Conservation (phyloP, 495 filamentous ascomycete species). For the Penicillium alfredii region DNA sequence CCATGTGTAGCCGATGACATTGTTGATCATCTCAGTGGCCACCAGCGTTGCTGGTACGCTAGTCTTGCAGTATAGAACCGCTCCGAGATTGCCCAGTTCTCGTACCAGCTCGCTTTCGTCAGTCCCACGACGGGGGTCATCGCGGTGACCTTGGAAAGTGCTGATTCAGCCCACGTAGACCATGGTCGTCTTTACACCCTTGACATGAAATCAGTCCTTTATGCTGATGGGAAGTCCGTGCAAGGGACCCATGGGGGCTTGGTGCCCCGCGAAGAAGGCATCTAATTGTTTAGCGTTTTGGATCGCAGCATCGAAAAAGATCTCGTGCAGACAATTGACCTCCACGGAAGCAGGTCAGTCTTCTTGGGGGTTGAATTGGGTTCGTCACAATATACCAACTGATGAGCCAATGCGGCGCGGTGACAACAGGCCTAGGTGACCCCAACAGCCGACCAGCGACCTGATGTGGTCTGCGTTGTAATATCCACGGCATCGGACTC, state of each 20-base stretch:
- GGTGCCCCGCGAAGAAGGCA: constrained; percentile 43
- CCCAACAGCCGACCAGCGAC: constrained; percentile 42
- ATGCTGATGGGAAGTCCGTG: constrained; percentile 63
- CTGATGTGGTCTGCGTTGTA: constrained; percentile 38
- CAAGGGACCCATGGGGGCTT: constrained; percentile 48
- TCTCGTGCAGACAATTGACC: constrained; percentile 57
- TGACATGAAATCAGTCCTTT: constrained; percentile 68
- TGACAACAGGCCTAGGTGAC: constrained; percentile 54
- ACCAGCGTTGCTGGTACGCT: constrained; percentile 57
- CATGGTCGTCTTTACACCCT: constrained; percentile 59
- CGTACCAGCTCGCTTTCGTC: constrained; percentile 47
- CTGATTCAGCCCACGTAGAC: constrained; percentile 51
- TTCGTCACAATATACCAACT: constrained; percentile 34
- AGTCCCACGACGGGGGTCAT: constrained; percentile 29
- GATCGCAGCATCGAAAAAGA: constrained; percentile 58
- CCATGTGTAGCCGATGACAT: constrained; percentile 46
- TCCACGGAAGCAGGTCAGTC: too few relatives aligned
- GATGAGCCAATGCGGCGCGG: constrained; percentile 51
- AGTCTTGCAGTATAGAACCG: constrained; percentile 62
- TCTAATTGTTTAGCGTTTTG: constrained; percentile 55
- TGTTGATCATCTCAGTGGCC: constrained; percentile 54
- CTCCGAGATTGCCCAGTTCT: constrained; percentile 51
- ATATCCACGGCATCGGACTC: constrained; percentile 49
- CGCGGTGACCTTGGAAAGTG: constrained; percentile 45
- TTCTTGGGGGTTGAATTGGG: too few relatives aligned